These are phyloP conservation scores for Chlamydomonas schloesseri DNA, from an alignment of 139 green algal species.

Conservation along the genomic window DNA sequence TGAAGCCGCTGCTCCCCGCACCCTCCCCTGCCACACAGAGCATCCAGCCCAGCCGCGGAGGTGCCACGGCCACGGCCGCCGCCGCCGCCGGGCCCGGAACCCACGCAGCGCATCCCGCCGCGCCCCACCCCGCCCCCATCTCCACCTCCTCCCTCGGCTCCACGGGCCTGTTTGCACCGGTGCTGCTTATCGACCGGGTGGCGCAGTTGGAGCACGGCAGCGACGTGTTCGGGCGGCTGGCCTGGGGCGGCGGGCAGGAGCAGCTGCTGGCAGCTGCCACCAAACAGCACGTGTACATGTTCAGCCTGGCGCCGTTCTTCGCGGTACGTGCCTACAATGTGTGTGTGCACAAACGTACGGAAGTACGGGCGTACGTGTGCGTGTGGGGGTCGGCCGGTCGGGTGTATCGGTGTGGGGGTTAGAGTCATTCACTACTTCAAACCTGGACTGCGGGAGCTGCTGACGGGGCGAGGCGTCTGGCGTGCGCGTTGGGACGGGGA, in stretches of 20 bases:
- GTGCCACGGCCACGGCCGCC: background rate
- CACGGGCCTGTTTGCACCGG: constrained; percentile 35
- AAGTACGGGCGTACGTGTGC: no score
- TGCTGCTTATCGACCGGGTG: constrained; percentile 41
- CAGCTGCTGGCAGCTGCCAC: constrained; percentile 52
- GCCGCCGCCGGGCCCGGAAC: background rate
- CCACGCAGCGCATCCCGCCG: background rate
- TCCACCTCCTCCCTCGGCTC: background rate
- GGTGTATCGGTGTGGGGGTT: no score
- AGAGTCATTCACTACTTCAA: no score
- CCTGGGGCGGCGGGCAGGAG: constrained; percentile 58
- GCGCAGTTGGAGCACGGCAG: constrained; percentile 10
- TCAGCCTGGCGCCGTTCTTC: constrained; percentile 54
- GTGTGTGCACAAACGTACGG: no score
- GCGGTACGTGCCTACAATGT: background rate
- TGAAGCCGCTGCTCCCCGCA: no score
- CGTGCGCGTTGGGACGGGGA: no score
- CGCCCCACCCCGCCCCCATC: background rate
- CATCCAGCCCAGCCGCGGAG: background rate
- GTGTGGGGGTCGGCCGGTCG: no score
- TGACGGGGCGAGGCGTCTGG: no score
- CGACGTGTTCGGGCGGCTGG: constrained; percentile 42
- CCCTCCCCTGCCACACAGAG: no score
- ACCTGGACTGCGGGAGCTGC: no score
- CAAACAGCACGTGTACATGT: constrained; percentile 54